These are phyloP conservation scores for Aspergillus sp. DNA, from an alignment of 2,329 filamentous ascomycete species.

Conservation along the genomic window DNA sequence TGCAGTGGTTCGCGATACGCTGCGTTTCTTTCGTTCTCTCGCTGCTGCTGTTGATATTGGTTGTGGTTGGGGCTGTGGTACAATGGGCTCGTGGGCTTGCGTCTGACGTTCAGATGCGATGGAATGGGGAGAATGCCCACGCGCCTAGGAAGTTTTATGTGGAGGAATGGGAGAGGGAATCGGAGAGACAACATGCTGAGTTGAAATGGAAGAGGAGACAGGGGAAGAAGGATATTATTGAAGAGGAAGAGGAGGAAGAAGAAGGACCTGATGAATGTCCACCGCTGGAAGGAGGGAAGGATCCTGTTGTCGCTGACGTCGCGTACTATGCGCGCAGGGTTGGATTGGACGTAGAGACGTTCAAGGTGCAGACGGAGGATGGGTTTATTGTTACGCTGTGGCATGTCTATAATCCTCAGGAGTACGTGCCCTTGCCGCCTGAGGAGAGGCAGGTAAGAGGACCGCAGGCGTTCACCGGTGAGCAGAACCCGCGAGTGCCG, in stretches of 20 bases:
- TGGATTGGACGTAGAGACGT: constrained; percentile 75
- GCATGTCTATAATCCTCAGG: constrained; percentile 80
- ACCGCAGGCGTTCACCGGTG: constrained; percentile 55
- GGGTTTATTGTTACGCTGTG: constrained; percentile 84
- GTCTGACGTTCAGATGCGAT: constrained; percentile 44
- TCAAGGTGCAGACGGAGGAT: constrained; percentile 85
- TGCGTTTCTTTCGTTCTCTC: constrained; percentile 68
- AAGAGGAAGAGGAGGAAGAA: constrained; percentile 26
- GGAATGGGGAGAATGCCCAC: constrained; percentile 57
- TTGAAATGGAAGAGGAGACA: constrained; percentile 53
- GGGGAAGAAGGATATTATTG: constrained; percentile 26
- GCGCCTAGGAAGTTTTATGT: constrained; percentile 60
- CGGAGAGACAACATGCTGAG: constrained; percentile 52
- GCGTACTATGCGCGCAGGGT: constrained; percentile 81
- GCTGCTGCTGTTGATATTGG: constrained; percentile 65
- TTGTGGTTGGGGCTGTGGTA: constrained; percentile 67
- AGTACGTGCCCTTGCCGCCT: constrained; percentile 54
- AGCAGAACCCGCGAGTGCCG: constrained; percentile 21
- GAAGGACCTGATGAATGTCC: constrained; percentile 48
- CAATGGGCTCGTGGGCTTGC: constrained; percentile 55
- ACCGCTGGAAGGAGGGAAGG: constrained; percentile 72
- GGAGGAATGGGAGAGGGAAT: constrained; percentile 60
- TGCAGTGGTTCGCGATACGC: constrained; percentile 62
- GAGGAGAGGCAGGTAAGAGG: constrained; percentile 42
- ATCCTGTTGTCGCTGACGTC: constrained; percentile 71